Evolutionary conservation across 352 stramenopile species (phyloP).

Genomic region (Globisporangium megalacanthum): DNA sequence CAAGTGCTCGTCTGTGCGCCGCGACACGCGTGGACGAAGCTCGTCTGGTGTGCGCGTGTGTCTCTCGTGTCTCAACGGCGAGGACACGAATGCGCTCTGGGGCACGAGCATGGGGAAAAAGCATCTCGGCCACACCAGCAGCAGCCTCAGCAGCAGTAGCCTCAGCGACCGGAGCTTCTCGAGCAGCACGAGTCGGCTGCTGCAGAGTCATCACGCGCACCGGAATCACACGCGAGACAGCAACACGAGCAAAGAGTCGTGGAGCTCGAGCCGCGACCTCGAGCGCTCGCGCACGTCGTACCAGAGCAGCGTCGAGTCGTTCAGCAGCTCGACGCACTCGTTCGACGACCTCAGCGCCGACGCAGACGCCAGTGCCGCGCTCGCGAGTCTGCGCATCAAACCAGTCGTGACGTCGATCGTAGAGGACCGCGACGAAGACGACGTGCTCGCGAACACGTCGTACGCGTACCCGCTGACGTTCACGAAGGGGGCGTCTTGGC

Average conservation of each 20-base stretch:
- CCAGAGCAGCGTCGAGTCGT: slow-evolving; percentile 16
- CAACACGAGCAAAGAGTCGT: slow-evolving; percentile 19
- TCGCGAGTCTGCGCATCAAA: slow-evolving; percentile 15
- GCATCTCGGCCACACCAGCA: slow-evolving; percentile 11
- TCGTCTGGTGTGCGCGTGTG: slow-evolving; percentile 47
- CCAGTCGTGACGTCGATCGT: slow-evolving; percentile 4
- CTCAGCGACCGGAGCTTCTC: not conserved
- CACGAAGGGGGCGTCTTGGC: slow-evolving; percentile 69
- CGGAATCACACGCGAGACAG: slow-evolving; percentile 1
- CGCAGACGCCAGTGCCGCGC: slow-evolving; percentile 9
- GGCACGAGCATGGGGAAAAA: slow-evolving; percentile 33
- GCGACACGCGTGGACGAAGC: slow-evolving; percentile 20
- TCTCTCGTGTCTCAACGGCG: slow-evolving; percentile 65
- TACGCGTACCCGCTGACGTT: slow-evolving; percentile 72
- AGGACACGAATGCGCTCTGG: slow-evolving; percentile 34
- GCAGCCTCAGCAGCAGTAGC: not conserved
- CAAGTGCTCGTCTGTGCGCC: slow-evolving; percentile 65
- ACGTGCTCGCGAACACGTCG: slow-evolving; percentile 45
- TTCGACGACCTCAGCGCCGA: slow-evolving; percentile 10
- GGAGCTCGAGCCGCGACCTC: slow-evolving; percentile 19
- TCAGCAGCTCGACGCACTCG: slow-evolving; percentile 17
- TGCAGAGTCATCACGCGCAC: not conserved
- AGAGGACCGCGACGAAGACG: slow-evolving; percentile 41
- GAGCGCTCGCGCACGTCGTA: slow-evolving; percentile 17
- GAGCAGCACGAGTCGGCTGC: slow-evolving; percentile 16